Conservation (phyloP, 495 filamentous ascomycete genomes). For the Aspergillus saccharolyticus region DNA sequence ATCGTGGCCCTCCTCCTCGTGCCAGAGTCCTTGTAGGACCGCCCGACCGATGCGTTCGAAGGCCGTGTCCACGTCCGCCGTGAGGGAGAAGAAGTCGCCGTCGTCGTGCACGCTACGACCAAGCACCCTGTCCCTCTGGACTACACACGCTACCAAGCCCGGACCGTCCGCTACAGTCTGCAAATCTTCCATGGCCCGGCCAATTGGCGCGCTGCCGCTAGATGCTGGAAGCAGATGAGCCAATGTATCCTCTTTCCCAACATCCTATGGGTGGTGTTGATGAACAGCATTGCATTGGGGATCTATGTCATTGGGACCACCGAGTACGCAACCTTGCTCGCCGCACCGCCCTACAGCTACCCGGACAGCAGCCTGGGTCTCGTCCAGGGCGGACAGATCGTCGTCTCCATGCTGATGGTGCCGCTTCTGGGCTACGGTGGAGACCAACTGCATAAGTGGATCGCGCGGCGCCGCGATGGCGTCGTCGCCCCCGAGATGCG, state of each 20-base stretch:
- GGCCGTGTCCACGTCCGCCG: neutral
- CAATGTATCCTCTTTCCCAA: conserved; percentile 21
- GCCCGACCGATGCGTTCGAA: conserved; percentile 3
- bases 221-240: conserved; percentile 18
- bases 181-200: conserved; percentile 8
- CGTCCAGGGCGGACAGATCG: conserved; percentile 25
- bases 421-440: conserved; percentile 23
- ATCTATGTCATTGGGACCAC: conserved; percentile 22
- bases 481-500: conserved; percentile 22
- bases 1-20: conserved; percentile 1
- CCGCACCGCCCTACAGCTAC: conserved; percentile 17
- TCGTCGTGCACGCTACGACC: neutral
- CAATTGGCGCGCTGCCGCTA: conserved; percentile 10
- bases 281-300: conserved; percentile 22
- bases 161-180: conserved; percentile 14
- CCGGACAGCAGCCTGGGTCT: conserved; percentile 17
- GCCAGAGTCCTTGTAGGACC: conserved; percentile 9
- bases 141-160: conserved; percentile 13
- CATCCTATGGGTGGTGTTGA: conserved; percentile 20
- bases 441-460: conserved; percentile 12
- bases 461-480: conserved; percentile 15
- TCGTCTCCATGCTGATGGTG: conserved; percentile 20
- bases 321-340: conserved; percentile 16
- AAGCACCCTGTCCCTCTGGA: conserved; percentile 2
- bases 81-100: neutral